Conservation (phyloP, 768 basidiomycete genomes). For the Phylloporus sp. region DNA sequence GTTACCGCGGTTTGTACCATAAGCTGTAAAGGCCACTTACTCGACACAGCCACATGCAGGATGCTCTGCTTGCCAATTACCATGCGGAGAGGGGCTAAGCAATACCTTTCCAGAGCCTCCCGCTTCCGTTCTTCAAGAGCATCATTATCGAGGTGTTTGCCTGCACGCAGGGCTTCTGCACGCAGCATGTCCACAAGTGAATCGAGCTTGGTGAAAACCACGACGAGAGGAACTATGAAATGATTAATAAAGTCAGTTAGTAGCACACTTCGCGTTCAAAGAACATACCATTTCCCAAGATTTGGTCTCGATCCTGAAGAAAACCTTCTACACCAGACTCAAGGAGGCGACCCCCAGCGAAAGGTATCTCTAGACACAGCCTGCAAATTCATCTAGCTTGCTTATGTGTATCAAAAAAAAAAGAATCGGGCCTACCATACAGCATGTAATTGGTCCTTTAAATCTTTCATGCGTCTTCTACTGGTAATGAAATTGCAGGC, state of each 20-base stretch:
- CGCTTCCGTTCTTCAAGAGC: not conserved
- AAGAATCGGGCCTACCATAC: no score
- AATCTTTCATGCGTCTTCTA: no score
- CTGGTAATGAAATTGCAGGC: no score
- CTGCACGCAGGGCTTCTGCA: not conserved
- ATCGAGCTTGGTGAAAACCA: conserved; percentile 10
- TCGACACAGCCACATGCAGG: not conserved
- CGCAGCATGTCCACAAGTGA: not conserved
- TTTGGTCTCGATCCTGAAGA: no score
- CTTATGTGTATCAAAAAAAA: no score
- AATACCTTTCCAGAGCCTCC: not conserved
- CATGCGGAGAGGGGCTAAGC: not conserved
- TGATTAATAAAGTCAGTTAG: not conserved
- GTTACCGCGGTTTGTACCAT: not conserved
- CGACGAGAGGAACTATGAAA: conserved; percentile 1
- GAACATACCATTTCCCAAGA: not conserved
- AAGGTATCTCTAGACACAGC: no score
- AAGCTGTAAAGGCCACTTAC: not conserved
- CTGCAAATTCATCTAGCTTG: no score
- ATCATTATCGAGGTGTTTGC: not conserved
- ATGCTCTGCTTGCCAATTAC: not conserved
- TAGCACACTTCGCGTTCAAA: rapidly evolving
- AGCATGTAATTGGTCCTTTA: no score
- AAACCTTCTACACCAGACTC: no score
- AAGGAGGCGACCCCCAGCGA: no score